phyloP scores from a whole-genome alignment of 2,329 filamentous ascomycete genomes.

The Ilyonectria sp. region DNA sequence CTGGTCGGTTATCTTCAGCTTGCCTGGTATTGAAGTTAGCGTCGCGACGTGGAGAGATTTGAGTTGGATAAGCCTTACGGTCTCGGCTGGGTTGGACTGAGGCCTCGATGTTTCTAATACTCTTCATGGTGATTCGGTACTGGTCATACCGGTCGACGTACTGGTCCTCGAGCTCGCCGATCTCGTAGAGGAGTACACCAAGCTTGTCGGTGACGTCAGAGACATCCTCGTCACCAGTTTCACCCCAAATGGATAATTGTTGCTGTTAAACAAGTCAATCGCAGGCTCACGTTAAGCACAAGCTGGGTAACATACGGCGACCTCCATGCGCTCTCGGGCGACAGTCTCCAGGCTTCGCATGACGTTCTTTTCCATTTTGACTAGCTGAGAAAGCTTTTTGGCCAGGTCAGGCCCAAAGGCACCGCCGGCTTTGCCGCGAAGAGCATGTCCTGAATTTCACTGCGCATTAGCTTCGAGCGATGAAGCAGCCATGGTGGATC shows the following conservation, averaged over 20 bases:
- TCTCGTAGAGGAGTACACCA: constrained; percentile 97
- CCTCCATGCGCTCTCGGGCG: constrained; percentile 96
- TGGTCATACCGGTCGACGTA: constrained; percentile 99
- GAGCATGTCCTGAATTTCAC: constrained; percentile 69
- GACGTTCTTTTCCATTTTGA: constrained; percentile 99
- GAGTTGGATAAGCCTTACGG: constrained; percentile 71
- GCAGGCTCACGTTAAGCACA: neutral
- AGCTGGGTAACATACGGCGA: constrained; percentile 79
- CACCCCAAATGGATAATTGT: constrained; percentile 99
- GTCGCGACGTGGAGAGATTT: neutral
- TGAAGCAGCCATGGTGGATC: neutral
- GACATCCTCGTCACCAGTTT: constrained; percentile 95
- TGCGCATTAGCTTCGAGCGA: constrained; percentile 26
- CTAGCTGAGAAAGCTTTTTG: constrained; percentile 97
- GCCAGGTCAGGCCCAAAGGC: constrained; percentile 89
- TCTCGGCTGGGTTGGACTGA: constrained; percentile 98
- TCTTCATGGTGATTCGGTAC: constrained; percentile 99
- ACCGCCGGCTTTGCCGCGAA: constrained; percentile 82
- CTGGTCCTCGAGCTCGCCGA: constrained; percentile 97
- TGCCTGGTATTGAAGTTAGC: constrained; percentile 70
- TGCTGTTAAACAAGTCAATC: constrained; percentile 70
- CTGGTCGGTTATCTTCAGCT: constrained; percentile 99
- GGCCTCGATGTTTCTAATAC: constrained; percentile 98
- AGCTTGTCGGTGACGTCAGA: constrained; percentile 99
- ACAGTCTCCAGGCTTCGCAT: constrained; percentile 99